Conservation (phyloP, 1,284 basidiomycete species). For the Anthracocystis walkeri region DNA sequence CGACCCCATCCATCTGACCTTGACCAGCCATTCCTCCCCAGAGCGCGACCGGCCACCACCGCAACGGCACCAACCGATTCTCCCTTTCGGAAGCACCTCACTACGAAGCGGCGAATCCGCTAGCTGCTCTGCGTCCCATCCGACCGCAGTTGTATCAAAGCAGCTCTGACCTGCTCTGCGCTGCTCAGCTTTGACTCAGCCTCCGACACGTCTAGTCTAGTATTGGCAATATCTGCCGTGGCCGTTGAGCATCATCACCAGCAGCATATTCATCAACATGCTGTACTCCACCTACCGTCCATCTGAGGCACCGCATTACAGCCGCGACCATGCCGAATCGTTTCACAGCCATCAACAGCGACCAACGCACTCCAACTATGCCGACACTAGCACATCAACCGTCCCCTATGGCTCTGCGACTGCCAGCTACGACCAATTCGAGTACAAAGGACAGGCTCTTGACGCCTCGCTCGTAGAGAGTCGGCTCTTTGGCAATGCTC, state of each 20-base stretch:
- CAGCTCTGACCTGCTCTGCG: not conserved
- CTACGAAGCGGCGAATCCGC: not conserved
- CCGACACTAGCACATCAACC: not conserved
- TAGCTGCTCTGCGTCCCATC: not conserved
- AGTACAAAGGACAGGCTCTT: slow-evolving; percentile 21
- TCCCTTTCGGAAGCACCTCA: not conserved
- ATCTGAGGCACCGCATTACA: slow-evolving; percentile 8
- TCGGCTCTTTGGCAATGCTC: slow-evolving; percentile 21
- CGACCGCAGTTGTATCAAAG: too few species aligned
- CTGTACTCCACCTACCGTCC: slow-evolving; percentile 31
- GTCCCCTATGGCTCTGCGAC: slow-evolving; percentile 8
- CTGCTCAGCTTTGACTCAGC: slow-evolving; percentile 1
- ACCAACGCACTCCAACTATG: not conserved
- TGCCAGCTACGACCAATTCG: slow-evolving; percentile 26
- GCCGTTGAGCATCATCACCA: not conserved
- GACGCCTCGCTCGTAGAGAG: slow-evolving; percentile 25
- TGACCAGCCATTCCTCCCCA: not conserved
- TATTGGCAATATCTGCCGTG: not conserved
- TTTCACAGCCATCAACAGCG: slow-evolving; percentile 6
- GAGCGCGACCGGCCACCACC: not conserved
- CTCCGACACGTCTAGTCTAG: not conserved
- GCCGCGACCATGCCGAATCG: slow-evolving; percentile 10
- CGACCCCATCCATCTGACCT: not conserved
- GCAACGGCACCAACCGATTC: not conserved
- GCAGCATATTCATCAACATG: slow-evolving; percentile 9